Evolutionary conservation across 1,284 basidiomycete genomes (phyloP).

Genomic region (Ustilago shanxiensis): DNA sequence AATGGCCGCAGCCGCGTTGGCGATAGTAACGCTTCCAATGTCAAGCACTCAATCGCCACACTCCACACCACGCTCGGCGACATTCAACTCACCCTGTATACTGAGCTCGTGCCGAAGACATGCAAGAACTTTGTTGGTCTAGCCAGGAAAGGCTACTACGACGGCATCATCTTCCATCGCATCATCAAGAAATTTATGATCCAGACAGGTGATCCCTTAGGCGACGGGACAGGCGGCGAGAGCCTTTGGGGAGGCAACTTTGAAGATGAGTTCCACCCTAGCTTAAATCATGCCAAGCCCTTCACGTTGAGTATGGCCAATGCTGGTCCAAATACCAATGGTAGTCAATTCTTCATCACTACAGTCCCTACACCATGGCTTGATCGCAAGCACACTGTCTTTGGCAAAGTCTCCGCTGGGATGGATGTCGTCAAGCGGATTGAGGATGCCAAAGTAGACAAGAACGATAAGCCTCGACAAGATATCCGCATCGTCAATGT

Average conservation of each 20-base stretch:
- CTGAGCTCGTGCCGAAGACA: conserved; percentile 89
- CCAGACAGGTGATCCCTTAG: conserved; percentile 96
- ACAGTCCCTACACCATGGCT: conserved; percentile 95
- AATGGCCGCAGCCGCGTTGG: conserved; percentile 15
- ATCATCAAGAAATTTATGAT: conserved; percentile 99
- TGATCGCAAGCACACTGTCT: conserved; percentile 75
- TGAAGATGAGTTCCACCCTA: conserved; percentile 91
- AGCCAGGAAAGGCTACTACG: conserved; percentile 90
- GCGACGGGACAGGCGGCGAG: conserved; percentile 93
- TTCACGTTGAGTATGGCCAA: conserved; percentile 99
- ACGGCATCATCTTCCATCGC: conserved; percentile 94
- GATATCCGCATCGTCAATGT: conserved; percentile 51
- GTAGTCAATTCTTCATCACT: conserved; percentile 98
- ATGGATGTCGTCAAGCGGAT: conserved; percentile 79
- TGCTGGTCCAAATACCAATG: conserved; percentile 91
- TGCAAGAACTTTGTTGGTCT: conserved; percentile 98
- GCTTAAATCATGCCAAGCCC: conserved; percentile 90
- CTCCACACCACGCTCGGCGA: conserved; percentile 97
- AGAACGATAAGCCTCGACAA: conserved; percentile 70
- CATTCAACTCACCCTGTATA: conserved; percentile 86
- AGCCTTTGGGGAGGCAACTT: conserved; percentile 90
- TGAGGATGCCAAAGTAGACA: conserved; percentile 77
- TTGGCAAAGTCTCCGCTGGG: conserved; percentile 74
- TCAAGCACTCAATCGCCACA: conserved; percentile 74
- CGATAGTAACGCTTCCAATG: background rate